These are phyloP conservation scores for Coemansia reversa DNA, from an alignment of 192 early-diverging fungal species.

Conservation along the genomic window DNA sequence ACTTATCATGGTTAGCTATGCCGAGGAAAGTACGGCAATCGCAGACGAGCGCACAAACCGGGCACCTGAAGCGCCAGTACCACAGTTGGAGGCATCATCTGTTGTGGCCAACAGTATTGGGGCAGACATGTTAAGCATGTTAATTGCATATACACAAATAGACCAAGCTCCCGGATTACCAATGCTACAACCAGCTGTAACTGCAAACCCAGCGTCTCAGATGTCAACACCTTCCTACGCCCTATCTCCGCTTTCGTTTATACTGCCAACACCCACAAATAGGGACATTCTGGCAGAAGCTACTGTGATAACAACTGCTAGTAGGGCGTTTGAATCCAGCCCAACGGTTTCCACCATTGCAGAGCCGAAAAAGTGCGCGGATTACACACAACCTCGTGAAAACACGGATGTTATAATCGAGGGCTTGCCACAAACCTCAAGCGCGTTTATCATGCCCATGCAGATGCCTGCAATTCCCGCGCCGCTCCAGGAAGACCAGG, in stretches of 20 bases:
- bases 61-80: conserved; percentile 2
- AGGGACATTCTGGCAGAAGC: conserved; percentile 1
- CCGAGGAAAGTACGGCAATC: too few relatives aligned
- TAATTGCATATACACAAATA: too few relatives aligned
- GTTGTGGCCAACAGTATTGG: too few relatives aligned
- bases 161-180: not conserved
- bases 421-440: conserved; percentile 1
- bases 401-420: conserved; percentile 7
- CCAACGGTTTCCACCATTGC: not conserved
- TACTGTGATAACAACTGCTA: not conserved
- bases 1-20: too few relatives aligned
- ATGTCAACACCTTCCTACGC: not conserved
- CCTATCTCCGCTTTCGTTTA: not conserved
- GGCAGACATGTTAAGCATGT: too few relatives aligned
- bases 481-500: not conserved
- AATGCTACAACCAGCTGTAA: not conserved
- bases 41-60: too few relatives aligned
- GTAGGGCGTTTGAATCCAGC: not conserved
- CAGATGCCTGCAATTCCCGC: conserved; percentile 1
- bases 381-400: not conserved
- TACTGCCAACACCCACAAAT: conserved; percentile 7
- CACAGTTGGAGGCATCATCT: too few relatives aligned
- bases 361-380: not conserved
- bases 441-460: not conserved
- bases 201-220: not conserved